phyloP scores from a whole-genome alignment of 108 stramenopile genomes.

The Cylindrotheca closterium region DNA sequence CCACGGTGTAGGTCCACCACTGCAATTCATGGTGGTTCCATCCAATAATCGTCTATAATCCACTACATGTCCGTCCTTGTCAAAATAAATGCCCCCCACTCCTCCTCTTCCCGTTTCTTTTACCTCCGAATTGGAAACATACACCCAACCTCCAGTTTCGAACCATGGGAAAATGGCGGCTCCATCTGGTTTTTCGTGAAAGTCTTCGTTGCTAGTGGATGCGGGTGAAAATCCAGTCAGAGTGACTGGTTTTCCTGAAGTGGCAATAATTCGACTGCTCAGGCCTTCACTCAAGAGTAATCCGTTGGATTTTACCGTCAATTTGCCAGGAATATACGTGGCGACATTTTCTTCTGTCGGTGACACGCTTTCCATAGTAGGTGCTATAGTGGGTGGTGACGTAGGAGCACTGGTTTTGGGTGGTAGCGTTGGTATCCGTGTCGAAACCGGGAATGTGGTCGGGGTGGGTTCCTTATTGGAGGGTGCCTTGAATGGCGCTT shows the following conservation, averaged over 20 bases:
- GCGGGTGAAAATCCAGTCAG: no score
- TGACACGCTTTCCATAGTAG: neutral
- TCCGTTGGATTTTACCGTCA: constrained; percentile 21
- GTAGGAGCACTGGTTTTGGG: constrained; percentile 7
- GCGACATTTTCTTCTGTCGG: neutral
- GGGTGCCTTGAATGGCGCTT: no score
- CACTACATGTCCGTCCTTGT: constrained; percentile 36
- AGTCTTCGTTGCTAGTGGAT: constrained; percentile 12
- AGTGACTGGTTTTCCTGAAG: constrained; percentile 17
- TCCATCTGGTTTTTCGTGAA: constrained; percentile 51
- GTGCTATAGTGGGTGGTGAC: neutral
- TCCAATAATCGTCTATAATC: constrained; percentile 37
- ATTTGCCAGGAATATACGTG: constrained; percentile 45
- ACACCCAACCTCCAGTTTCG: constrained; percentile 53
- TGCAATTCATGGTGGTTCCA: constrained; percentile 46
- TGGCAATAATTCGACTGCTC: constrained; percentile 27
- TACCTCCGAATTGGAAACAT: constrained; percentile 58
- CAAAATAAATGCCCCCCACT: constrained; percentile 50
- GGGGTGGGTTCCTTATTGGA: no score
- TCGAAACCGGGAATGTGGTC: no score
- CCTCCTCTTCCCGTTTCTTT: constrained; percentile 33
- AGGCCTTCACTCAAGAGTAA: constrained; percentile 33
- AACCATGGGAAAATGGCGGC: constrained; percentile 32
- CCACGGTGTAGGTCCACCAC: constrained; percentile 45
- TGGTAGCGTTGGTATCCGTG: constrained; percentile 20